Percentiles rank a stretch among this genome's conserved stretches.
phyloP scores from a whole-genome alignment of 306 rosid species.

The Gastrolobium bilobum region DNA sequence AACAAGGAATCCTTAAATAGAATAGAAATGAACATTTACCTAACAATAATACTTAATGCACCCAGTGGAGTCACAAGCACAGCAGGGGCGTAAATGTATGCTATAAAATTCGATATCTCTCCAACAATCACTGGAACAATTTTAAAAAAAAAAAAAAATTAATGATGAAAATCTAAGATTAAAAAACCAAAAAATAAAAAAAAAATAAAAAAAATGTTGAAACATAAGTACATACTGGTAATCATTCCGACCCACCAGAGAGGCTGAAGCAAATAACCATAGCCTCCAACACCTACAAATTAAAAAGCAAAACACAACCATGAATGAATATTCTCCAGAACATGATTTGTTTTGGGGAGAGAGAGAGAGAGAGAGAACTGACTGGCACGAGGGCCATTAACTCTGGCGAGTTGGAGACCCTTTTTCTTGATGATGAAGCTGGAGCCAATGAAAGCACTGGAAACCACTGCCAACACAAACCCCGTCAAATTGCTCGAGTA shows the following conservation, averaged over 20 bases:
- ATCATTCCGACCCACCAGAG: slow-evolving; percentile 97
- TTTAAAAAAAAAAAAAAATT: neutral
- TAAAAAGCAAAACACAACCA: slow-evolving; percentile 19
- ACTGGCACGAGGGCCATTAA: slow-evolving; percentile 76
- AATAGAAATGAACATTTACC: slow-evolving; percentile 53
- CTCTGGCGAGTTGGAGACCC: slow-evolving; percentile 80
- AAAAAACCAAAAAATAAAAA: neutral
- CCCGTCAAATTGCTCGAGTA: slow-evolving; percentile 76
- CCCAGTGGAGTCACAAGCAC: slow-evolving; percentile 93
- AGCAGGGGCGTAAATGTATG: slow-evolving; percentile 87
- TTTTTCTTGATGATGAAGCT: slow-evolving; percentile 93
- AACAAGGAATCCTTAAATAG: slow-evolving; percentile 1
- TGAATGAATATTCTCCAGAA: neutral
- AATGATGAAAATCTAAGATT: neutral
- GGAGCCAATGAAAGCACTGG: slow-evolving; percentile 89
- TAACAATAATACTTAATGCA: slow-evolving; percentile 90
- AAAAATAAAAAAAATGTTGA: neutral
- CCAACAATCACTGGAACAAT: slow-evolving; percentile 80
- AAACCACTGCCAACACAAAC: slow-evolving; percentile 70
- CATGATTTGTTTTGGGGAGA: too few species aligned
- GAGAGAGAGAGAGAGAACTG: neutral
- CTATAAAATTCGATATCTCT: slow-evolving; percentile 85
- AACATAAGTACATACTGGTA: slow-evolving; percentile 65
- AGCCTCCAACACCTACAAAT: slow-evolving; percentile 81
- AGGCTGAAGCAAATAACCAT: slow-evolving; percentile 88